A percentile compares a stretch with the other conserved stretches of the same genome.
Conservation (phyloP, 345 rosid genomes). For the Garcia nutans region DNA sequence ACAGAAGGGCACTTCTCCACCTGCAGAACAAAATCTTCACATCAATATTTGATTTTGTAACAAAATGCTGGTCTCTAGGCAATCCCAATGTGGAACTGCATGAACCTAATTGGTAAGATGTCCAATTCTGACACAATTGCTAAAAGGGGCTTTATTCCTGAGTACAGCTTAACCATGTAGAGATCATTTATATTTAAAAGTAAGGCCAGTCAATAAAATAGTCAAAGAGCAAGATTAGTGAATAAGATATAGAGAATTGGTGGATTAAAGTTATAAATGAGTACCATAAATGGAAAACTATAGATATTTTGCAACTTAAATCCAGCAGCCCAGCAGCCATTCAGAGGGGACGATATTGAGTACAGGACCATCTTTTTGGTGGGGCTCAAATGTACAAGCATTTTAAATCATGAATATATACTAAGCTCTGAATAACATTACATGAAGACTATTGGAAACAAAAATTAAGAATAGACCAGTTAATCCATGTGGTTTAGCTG, state of each 20-base stretch:
- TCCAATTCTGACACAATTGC: not conserved
- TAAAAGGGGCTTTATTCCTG: not conserved
- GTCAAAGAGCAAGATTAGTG: not conserved
- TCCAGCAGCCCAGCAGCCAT: not conserved
- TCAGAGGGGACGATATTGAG: not conserved
- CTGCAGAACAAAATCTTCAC: slow-evolving; percentile 31
- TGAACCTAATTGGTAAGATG: not conserved
- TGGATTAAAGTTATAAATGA: not conserved
- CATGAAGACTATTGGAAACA: not conserved
- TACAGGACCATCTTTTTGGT: not conserved
- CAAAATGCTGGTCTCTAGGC: not conserved
- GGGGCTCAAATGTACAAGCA: not conserved
- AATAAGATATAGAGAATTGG: slow-evolving; percentile 2
- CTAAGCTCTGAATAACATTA: not conserved
- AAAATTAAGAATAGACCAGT: not conserved
- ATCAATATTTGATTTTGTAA: not conserved
- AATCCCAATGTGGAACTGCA: not conserved
- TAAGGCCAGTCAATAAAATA: not conserved
- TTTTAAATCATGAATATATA: not conserved
- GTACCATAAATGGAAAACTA: too few relatives aligned
- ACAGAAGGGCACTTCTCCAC: slow-evolving; percentile 91
- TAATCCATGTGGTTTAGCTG: not conserved
- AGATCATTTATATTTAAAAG: not conserved
- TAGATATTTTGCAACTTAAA: not conserved
- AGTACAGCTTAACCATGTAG: not conserved